A percentile compares a stretch with the other conserved stretches of the same genome.
phyloP scores from a whole-genome alignment of 495 filamentous ascomycete species.

The Talaromyces trachyspermus region DNA sequence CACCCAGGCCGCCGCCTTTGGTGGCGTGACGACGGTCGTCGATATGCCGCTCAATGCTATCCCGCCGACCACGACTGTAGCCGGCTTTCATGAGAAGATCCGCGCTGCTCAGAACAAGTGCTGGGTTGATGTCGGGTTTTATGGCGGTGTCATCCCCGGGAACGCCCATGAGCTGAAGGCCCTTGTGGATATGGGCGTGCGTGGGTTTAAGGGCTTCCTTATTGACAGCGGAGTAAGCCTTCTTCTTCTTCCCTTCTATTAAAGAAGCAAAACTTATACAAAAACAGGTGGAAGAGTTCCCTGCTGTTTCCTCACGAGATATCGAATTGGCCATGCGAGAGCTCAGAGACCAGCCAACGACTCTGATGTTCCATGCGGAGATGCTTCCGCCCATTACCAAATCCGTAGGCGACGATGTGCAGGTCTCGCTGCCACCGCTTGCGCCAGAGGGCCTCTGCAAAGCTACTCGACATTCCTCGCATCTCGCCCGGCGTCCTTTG shows the following conservation, averaged over 20 bases:
- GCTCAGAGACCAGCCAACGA: conserved; percentile 70
- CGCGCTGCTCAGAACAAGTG: conserved; percentile 81
- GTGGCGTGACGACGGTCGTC: conserved; percentile 94
- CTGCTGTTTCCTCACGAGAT: conserved; percentile 73
- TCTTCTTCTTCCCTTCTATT: background rate
- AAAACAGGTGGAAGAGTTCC: conserved; percentile 83
- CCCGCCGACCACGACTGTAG: conserved; percentile 87
- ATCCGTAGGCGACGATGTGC: conserved; percentile 73
- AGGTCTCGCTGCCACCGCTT: conserved; percentile 62
- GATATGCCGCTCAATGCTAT: conserved; percentile 99
- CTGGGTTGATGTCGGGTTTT: conserved; percentile 98
- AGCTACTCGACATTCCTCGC: conserved; percentile 87
- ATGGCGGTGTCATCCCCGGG: conserved; percentile 90
- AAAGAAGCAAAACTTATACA: background rate
- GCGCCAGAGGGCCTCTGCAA: conserved; percentile 67
- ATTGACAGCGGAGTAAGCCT: conserved; percentile 87
- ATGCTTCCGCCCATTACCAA: conserved; percentile 86
- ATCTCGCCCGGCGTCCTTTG: conserved; percentile 82
- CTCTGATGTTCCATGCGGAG: conserved; percentile 97
- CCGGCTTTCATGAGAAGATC: conserved; percentile 75
- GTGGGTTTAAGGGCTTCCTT: conserved; percentile 96
- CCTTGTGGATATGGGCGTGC: conserved; percentile 75
- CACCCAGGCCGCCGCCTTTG: conserved; percentile 87
- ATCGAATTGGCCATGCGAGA: conserved; percentile 72
- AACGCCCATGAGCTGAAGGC: conserved; percentile 74